phyloP scores from a whole-genome alignment of 1,284 basidiomycete species.

The Inonotus obliquus region DNA sequence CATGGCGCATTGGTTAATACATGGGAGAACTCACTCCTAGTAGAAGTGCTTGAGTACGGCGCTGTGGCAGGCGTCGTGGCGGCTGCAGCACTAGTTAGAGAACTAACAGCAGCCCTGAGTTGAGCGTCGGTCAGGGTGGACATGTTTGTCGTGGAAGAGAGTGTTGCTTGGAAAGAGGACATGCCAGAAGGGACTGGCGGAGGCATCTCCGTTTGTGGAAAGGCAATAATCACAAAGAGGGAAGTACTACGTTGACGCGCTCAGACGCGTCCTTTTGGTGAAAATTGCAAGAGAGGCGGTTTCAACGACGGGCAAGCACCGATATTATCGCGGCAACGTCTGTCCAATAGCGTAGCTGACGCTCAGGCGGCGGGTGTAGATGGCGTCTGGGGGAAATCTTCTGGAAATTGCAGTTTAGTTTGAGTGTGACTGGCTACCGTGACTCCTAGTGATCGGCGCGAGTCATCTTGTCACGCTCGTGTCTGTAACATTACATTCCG shows the following conservation, averaged over 20 bases:
- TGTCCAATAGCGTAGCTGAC: background rate
- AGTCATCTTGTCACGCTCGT: background rate
- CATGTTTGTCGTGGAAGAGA: constrained; percentile 32
- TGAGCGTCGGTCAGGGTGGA: constrained; percentile 41
- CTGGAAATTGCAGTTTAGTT: background rate
- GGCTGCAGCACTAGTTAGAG: constrained; percentile 43
- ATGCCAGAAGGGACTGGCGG: constrained; percentile 10
- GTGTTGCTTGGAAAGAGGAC: constrained; percentile 23
- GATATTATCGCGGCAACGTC: background rate
- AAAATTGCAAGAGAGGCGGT: background rate
- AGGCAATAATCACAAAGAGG: constrained; percentile 2
- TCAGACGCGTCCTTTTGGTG: constrained; percentile 11
- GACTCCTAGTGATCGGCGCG: background rate
- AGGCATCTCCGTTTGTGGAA: constrained; percentile 12
- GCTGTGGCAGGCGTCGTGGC: constrained; percentile 36
- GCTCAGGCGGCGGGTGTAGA: background rate
- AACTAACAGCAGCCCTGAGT: constrained; percentile 51
- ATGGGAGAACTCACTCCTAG: background rate
- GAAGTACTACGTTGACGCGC: constrained; percentile 5
- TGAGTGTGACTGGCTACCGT: background rate
- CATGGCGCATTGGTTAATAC: too few relatives aligned
- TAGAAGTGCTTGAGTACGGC: constrained; percentile 30
- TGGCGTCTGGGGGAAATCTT: background rate
- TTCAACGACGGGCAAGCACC: background rate
- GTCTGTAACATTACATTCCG: background rate